These are phyloP conservation scores for Juglanconis oblonga DNA, from an alignment of 2,329 filamentous ascomycete species.

Conservation along the genomic window DNA sequence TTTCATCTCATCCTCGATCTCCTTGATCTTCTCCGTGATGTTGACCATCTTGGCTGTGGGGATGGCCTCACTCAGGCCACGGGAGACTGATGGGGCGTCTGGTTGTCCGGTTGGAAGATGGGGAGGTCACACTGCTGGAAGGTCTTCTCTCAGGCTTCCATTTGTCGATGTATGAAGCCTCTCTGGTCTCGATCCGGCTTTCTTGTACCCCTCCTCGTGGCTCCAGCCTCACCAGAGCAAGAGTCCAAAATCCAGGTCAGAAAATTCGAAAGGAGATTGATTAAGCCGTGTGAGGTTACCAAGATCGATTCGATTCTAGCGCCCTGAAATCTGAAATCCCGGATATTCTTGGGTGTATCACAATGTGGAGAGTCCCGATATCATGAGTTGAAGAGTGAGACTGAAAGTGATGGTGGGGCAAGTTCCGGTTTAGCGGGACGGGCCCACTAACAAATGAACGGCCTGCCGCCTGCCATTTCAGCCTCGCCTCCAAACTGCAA, in stretches of 20 bases:
- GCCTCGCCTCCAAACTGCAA: neutral
- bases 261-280: too few species aligned
- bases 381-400: neutral
- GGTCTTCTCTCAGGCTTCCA: neutral
- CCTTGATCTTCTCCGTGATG: slow-evolving; percentile 99
- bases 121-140: neutral
- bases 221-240: neutral
- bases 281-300: too few species aligned
- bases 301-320: too few species aligned
- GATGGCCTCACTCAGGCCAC: slow-evolving; percentile 15
- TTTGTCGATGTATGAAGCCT: neutral
- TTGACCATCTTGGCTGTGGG: slow-evolving; percentile 76
- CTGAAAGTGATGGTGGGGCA: neutral
- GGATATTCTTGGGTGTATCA: neutral
- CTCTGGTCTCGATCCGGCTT: neutral
- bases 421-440: neutral
- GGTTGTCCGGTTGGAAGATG: neutral
- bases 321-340: too few species aligned
- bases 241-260: too few species aligned
- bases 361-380: neutral
- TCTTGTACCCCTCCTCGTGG: neutral
- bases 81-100: neutral
- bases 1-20: slow-evolving; percentile 99
- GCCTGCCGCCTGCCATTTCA: neutral
- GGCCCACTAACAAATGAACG: neutral